A percentile compares a stretch with the other conserved stretches of the same genome.
Conservation (phyloP, 2,329 filamentous ascomycete genomes). For the Catunica adiposa region DNA sequence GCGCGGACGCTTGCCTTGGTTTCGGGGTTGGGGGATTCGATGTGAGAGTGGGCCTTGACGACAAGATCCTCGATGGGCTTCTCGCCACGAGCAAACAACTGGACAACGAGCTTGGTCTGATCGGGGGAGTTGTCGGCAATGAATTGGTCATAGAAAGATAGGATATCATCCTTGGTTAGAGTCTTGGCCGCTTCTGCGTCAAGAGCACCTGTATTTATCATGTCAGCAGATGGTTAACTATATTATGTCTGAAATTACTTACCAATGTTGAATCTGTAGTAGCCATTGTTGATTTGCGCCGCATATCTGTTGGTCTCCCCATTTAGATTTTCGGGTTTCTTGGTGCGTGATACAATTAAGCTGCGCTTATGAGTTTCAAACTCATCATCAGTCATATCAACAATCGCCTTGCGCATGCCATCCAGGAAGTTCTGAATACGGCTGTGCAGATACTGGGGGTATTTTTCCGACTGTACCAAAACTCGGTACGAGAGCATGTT, state of each 20-base stretch:
- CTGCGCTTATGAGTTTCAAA: conserved; percentile 88
- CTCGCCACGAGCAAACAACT: conserved; percentile 58
- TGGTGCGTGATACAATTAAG: conserved; percentile 68
- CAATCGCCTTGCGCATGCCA: conserved; percentile 47
- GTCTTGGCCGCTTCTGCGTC: conserved; percentile 61
- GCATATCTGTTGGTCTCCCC: conserved; percentile 72
- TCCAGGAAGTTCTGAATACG: conserved; percentile 75
- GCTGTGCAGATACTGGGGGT: conserved; percentile 65
- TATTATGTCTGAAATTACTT: conserved; percentile 21
- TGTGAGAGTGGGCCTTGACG: conserved; percentile 5
- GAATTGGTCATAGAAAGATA: conserved; percentile 60
- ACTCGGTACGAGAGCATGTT: conserved; percentile 76
- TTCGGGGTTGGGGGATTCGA: background rate
- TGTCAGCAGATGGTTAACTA: background rate
- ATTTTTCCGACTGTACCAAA: conserved; percentile 83
- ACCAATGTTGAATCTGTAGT: conserved; percentile 81
- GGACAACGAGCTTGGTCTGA: conserved; percentile 70
- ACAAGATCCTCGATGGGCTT: conserved; percentile 17
- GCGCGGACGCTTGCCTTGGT: conserved; percentile 16
- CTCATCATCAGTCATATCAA: conserved; percentile 62
- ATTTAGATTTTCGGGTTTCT: conserved; percentile 86
- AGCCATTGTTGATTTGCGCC: conserved; percentile 61
- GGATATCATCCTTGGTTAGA: conserved; percentile 63
- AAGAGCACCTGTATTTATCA: conserved; percentile 38
- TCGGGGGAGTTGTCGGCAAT: conserved; percentile 57